phyloP scores from a whole-genome alignment of 345 rosid species.

The Eucalyptus victrix region DNA sequence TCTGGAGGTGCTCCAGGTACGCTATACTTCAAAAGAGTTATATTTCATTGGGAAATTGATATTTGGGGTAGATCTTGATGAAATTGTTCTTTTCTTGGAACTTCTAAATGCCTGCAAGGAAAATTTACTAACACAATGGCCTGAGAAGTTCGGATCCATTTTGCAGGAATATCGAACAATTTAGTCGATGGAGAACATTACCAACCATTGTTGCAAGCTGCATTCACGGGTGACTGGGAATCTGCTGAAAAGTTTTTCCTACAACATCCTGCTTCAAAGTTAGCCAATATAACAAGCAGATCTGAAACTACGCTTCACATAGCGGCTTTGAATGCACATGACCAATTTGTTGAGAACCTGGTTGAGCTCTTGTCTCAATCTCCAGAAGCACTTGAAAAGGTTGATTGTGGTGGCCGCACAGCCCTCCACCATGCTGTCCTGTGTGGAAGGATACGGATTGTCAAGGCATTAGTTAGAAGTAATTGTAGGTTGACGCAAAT shows the following conservation, averaged over 20 bases:
- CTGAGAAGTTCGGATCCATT: too few relatives aligned
- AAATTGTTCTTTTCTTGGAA: too few relatives aligned
- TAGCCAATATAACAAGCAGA: accelerated
- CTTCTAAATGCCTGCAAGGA: accelerated
- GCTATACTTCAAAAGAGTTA: too few relatives aligned
- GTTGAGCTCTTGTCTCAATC: too few relatives aligned
- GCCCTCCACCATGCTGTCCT: neutral
- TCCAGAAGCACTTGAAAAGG: accelerated
- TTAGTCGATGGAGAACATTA: accelerated
- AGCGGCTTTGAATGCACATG: too few relatives aligned
- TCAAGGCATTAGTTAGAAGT: accelerated
- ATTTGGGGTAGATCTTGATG: accelerated
- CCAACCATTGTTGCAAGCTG: accelerated
- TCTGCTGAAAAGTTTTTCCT: accelerated
- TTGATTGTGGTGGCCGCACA: neutral
- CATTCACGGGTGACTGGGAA: accelerated
- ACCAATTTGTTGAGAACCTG: too few relatives aligned
- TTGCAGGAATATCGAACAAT: too few relatives aligned
- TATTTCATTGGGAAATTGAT: too few relatives aligned
- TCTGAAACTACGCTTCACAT: too few relatives aligned
- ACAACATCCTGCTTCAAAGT: accelerated
- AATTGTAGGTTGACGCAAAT: accelerated
- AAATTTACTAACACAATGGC: too few relatives aligned
- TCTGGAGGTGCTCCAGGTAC: too few relatives aligned
- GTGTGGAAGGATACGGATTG: neutral